These are phyloP conservation scores for Penicillium canariense DNA, from an alignment of 495 filamentous ascomycete genomes.

Conservation along the genomic window DNA sequence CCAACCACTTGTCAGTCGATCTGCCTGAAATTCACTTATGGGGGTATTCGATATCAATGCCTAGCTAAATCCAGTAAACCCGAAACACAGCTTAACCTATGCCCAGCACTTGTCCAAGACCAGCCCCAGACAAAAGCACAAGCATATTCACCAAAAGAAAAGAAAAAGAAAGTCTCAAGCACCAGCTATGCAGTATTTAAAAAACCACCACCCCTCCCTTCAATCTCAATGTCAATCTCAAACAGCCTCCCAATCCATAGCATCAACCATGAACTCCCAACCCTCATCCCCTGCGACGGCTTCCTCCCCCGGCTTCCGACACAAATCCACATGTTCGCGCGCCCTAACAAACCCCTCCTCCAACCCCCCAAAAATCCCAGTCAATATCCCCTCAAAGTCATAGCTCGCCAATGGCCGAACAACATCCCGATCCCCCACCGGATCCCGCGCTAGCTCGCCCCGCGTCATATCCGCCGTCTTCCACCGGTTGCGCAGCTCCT, in stretches of 20 bases:
- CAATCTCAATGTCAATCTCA: too few species aligned
- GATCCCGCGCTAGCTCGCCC: constrained; percentile 33
- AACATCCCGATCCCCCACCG: constrained; percentile 7
- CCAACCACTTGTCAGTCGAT: too few species aligned
- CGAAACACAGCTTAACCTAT: too few species aligned
- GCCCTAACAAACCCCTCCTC: constrained; percentile 35
- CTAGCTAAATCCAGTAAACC: too few species aligned
- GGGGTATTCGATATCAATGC: too few species aligned
- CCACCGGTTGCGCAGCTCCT: constrained; percentile 66
- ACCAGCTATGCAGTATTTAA: constrained; percentile 10
- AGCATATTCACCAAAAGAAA: neutral
- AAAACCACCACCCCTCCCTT: too few species aligned
- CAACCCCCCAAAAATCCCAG: constrained; percentile 37
- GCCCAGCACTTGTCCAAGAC: neutral
- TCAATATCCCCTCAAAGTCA: constrained; percentile 55
- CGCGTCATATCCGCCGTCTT: constrained; percentile 52
- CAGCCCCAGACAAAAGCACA: neutral
- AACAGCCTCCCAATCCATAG: constrained; percentile 64
- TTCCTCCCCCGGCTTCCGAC: constrained; percentile 15
- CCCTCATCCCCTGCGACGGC: constrained; percentile 31
- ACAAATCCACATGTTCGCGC: constrained; percentile 25
- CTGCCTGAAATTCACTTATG: too few species aligned
- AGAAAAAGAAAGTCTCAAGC: neutral
- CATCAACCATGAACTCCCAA: constrained; percentile 63
- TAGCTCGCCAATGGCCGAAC: constrained; percentile 47